Evolutionary conservation across 139 green algal species (phyloP).

Genomic region (Ulvella scutata): DNA sequence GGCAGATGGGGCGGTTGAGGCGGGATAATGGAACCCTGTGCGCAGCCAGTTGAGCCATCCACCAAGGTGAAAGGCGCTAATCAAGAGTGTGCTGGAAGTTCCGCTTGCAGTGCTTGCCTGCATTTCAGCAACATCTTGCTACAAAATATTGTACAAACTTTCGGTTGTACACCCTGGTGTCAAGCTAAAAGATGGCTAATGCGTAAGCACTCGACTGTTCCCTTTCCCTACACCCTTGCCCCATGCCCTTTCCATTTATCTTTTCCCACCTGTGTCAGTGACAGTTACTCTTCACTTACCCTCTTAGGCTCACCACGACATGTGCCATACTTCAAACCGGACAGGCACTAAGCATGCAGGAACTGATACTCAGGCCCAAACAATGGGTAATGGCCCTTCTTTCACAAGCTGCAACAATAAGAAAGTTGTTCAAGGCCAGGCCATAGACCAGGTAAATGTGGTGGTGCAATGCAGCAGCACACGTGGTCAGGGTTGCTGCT

Average conservation of each 20-base stretch:
- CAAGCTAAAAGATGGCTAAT: too few relatives aligned
- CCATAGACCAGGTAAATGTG: not conserved
- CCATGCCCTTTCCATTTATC: not conserved
- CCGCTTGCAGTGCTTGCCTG: not conserved
- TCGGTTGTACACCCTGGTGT: too few relatives aligned
- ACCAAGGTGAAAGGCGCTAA: not conserved
- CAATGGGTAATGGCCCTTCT: not conserved
- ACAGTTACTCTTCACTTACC: not conserved
- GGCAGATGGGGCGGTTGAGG: not conserved
- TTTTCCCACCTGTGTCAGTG: not conserved
- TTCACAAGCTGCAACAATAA: not conserved
- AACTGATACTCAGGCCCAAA: not conserved
- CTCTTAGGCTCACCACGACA: not conserved
- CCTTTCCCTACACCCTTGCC: not conserved
- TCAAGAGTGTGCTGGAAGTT: not conserved
- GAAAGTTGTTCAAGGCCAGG: not conserved
- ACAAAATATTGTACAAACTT: too few relatives aligned
- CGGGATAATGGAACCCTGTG: not conserved
- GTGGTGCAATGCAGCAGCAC: not conserved
- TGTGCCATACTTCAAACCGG: not conserved
- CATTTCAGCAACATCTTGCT: too few relatives aligned
- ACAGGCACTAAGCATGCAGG: not conserved
- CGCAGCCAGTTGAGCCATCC: constrained; percentile 2
- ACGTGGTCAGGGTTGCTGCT: not conserved
- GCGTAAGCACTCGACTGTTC: too few relatives aligned